phyloP scores from a whole-genome alignment of 164 flowering plant genomes.

The Kingdonia uniflora region DNA sequence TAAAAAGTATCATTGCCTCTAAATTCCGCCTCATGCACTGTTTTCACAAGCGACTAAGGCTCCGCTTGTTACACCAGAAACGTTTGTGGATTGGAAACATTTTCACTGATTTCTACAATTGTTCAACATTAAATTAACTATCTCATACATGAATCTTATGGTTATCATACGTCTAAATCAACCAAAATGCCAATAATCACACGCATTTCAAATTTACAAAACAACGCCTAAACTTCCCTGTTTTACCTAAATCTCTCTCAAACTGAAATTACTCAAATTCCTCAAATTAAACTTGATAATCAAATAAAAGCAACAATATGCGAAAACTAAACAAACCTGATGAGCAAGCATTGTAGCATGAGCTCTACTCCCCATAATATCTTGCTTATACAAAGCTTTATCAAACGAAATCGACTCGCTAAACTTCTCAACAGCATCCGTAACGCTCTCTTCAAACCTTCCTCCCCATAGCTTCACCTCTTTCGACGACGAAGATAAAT shows the following conservation, averaged over 20 bases:
- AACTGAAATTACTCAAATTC: neutral
- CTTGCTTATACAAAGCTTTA: slow-evolving; percentile 77
- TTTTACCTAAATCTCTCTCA: neutral
- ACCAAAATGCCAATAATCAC: too few species aligned
- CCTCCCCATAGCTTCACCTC: slow-evolving; percentile 98
- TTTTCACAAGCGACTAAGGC: too few species aligned
- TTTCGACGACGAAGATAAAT: slow-evolving; percentile 18
- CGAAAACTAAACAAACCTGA: slow-evolving; percentile 36
- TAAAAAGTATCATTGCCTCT: too few species aligned
- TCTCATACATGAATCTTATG: too few species aligned
- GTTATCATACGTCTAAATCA: too few species aligned
- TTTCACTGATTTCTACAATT: too few species aligned
- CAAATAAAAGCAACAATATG: neutral
- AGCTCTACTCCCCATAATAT: slow-evolving; percentile 82
- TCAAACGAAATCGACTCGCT: slow-evolving; percentile 95
- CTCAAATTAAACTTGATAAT: neutral
- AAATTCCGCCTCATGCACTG: too few species aligned
- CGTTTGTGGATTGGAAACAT: too few species aligned
- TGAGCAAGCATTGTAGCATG: slow-evolving; percentile 94
- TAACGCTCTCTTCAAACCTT: slow-evolving; percentile 79
- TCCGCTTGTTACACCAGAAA: too few species aligned
- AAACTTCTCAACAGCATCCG: slow-evolving; percentile 85
- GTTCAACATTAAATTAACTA: too few species aligned
- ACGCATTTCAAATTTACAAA: too few species aligned
- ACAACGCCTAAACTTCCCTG: neutral